Base-by-base conservation (phyloP, 495 filamentous ascomycete genomes). In the Tuber borchii region DNA sequence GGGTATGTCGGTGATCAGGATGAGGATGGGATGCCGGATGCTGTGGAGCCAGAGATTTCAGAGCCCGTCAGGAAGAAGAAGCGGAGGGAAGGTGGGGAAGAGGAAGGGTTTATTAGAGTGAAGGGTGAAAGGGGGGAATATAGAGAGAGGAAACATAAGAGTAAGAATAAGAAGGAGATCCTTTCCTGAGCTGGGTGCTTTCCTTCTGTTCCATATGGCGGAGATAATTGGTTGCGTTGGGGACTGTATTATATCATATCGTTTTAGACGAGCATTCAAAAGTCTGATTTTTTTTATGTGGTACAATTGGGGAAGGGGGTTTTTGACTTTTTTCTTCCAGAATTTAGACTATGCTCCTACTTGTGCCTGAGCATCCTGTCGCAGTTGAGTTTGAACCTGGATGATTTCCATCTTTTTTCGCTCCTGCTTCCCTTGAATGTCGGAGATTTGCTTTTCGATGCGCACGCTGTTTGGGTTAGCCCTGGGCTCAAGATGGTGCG, bases 351-450 rank as follows among this genome's bases (percentile, higher is more conserved):
- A 43, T 19, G 40, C 26, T 45, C 45, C 56, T 45, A 34, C 39
- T 26, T 71, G 19, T 12, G 44, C 31, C 19, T 71, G 22, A 16
- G 74, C 74, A 20, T 40, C 68, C 34, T 77, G 26, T 69, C 79
- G 78, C 31, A 80, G 40, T 71, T 69, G 45, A 10, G 70, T 42
- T 48, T 82, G 81, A 26, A 82, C 46, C 73, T 81, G 79, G 56
- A 83, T 83, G 34, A 83, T 83, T 79, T 93, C 89, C 69, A 87
- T 85, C 81, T 91, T 95, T 85, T 93, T 92, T 80, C 88, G 90
- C 82, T 98, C 94, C 74, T 91, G 90, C 85, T 93, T 94, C 26
- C 88, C 89, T 81, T 97, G 90, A 46, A 91, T 89, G 51, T 91
- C 90, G 78, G 90, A 87, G 78, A 99, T 95, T 79, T 93, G 90